These are phyloP conservation scores for Paraphoma chrysanthemicola DNA, from an alignment of 2,329 filamentous ascomycete species.

Conservation along the genomic window DNA sequence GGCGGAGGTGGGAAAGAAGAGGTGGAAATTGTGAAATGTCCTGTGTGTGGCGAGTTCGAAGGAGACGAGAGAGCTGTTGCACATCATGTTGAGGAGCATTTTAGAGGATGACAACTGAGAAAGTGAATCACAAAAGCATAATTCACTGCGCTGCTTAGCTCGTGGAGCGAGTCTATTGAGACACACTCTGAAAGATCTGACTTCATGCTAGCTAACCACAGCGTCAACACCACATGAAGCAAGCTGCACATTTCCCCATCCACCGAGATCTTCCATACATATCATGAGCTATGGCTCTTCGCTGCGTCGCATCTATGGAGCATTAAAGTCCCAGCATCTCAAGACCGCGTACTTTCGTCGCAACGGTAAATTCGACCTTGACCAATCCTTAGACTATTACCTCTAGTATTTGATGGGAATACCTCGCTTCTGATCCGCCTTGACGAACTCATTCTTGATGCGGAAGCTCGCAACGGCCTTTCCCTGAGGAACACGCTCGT, in stretches of 20 bases:
- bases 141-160: too few species aligned
- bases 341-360: too few species aligned
- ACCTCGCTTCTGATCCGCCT: not conserved
- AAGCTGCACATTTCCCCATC: not conserved
- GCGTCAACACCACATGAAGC: not conserved
- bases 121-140: not conserved
- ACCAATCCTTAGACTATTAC: too few species aligned
- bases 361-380: too few species aligned
- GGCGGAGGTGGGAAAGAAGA: slow-evolving; percentile 17
- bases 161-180: too few species aligned
- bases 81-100: slow-evolving; percentile 69
- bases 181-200: not conserved
- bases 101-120: slow-evolving; percentile 35
- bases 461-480: not conserved
- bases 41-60: slow-evolving; percentile 70
- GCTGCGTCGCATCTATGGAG: too few species aligned
- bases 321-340: too few species aligned
- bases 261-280: not conserved
- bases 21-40: slow-evolving; percentile 57
- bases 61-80: slow-evolving; percentile 73
- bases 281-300: too few species aligned
- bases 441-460: not conserved
- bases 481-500: slow-evolving; percentile 7
- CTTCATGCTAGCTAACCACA: not conserved
- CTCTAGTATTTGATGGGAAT: not conserved